Evolutionary conservation across 1,284 basidiomycete genomes (phyloP), one percentile per base, ranked within the genome.

Genomic region (Ceratobasidium sp.): DNA sequence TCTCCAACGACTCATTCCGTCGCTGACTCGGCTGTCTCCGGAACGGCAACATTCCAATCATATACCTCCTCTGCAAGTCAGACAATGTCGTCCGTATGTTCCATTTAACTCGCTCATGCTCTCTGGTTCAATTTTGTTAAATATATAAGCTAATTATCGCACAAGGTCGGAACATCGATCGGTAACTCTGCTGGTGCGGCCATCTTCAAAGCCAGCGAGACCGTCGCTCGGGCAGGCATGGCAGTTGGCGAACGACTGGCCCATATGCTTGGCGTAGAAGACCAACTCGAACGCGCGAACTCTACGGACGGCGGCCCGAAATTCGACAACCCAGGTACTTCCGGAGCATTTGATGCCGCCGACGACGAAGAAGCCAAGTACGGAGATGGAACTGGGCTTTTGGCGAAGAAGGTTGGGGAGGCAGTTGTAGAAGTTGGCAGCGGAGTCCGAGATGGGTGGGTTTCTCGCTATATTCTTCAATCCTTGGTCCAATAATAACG

Each of bases 11-110:
- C 69, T n/a, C 69, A 72, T 22, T 36, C 27, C 6, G 57, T 41
- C 11, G 69, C 33, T 33, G 69, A 72, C 36, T 72, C 69, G 44
- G 69, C 57, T 17, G 69, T 72, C 17, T 72, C 69, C 7, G 69
- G 69, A n/a, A 72, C 56, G 5, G 56, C 54, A 0, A 60, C 56
- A 3, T 1, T 60, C 2, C 54, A 72, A 62, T 59, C 54, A 15
- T 72, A 72, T 22, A 51, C 69, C 1, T 31, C 69, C 1, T 47
- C 69, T 1, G 69, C 69, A 22, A 72, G 69, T 22, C 69, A 72
- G 22, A 72, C 69, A 15, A 62, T 62, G 44, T 41, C 57, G 8
- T 62, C 69, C n/a, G 69, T 72, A 60, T 22, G 69, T 36, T 17
- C n/a, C 44, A 19, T 50, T n/a, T 29, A 7, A 22, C 27, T 8